Evolutionary conservation across 73 alveolate genomes (phyloP).

Genomic region (Symbiodinium pilosum): DNA sequence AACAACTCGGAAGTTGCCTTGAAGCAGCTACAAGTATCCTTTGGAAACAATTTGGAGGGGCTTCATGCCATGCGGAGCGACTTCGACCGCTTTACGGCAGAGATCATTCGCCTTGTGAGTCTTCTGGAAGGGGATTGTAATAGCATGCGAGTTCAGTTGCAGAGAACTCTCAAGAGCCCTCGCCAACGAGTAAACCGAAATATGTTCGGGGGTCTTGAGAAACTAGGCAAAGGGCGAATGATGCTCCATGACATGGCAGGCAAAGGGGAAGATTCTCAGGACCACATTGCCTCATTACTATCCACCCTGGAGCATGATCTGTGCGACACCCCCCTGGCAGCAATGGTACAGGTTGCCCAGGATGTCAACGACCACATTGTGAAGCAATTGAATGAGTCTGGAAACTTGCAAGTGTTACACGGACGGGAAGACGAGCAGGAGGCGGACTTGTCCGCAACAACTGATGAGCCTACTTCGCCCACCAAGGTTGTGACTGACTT

Average conservation of each 20-base stretch:
- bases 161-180: slow-evolving; percentile 54
- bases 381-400: slow-evolving; percentile 50
- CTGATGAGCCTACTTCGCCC: slow-evolving; percentile 21
- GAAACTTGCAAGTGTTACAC: slow-evolving; percentile 5
- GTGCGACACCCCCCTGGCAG: slow-evolving; percentile 57
- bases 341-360: slow-evolving; percentile 86
- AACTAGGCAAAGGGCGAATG: slow-evolving; percentile 63
- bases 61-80: slow-evolving; percentile 72
- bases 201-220: slow-evolving; percentile 35
- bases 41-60: slow-evolving; percentile 61
- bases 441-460: background rate
- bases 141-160: slow-evolving; percentile 76
- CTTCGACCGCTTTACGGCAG: slow-evolving; percentile 78
- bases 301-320: slow-evolving; percentile 52
- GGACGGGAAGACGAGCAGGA: background rate
- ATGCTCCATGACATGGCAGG: background rate
- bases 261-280: background rate
- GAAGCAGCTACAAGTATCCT: slow-evolving; percentile 61
- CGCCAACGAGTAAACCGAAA: slow-evolving; percentile 45
- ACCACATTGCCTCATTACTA: slow-evolving; percentile 36
- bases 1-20: slow-evolving; percentile 36
- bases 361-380: slow-evolving; percentile 80
- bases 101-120: slow-evolving; percentile 64
- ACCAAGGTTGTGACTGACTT: slow-evolving; percentile 34
- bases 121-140: slow-evolving; percentile 72